Evolutionary conservation across 2,329 filamentous ascomycete species (phyloP).

Genomic region (Aspergillus sp.): DNA sequence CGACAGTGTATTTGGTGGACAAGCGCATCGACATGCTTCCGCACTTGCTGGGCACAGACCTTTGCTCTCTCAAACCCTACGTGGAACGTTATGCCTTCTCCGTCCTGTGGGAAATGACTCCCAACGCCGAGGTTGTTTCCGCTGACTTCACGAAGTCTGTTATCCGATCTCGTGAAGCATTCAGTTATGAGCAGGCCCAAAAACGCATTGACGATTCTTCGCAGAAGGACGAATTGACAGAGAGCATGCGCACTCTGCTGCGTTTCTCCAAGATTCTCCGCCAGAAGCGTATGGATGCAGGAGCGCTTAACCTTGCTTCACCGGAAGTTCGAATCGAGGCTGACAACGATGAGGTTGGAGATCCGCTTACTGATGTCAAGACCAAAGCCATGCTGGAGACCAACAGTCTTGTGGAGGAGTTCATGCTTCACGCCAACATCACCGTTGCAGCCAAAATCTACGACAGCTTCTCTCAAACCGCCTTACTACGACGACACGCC

Average conservation of each 20-base stretch:
- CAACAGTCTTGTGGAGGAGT: conserved; percentile 97
- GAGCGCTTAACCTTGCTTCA: conserved; percentile 92
- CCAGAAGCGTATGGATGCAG: conserved; percentile 94
- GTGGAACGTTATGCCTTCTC: conserved; percentile 93
- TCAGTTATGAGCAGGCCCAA: conserved; percentile 96
- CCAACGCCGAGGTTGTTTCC: conserved; percentile 79
- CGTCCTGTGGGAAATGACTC: conserved; percentile 82
- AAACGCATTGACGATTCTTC: conserved; percentile 86
- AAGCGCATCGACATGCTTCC: conserved; percentile 99
- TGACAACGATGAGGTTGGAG: conserved; percentile 92
- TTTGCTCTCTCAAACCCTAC: conserved; percentile 95
- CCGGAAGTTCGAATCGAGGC: conserved; percentile 95
- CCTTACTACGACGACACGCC: conserved; percentile 86
- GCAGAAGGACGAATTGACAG: conserved; percentile 84
- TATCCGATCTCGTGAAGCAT: conserved; percentile 92
- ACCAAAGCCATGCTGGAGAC: conserved; percentile 92
- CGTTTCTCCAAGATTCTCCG: conserved; percentile 89
- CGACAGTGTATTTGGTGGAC: conserved; percentile 95
- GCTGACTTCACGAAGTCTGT: conserved; percentile 96
- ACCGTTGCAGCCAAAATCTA: conserved; percentile 90
- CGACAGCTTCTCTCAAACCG: conserved; percentile 89
- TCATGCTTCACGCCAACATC: conserved; percentile 98
- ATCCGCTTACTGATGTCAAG: conserved; percentile 86
- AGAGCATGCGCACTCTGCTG: conserved; percentile 83
- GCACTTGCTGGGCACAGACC: conserved; percentile 89